phyloP scores from a whole-genome alignment of 2,329 filamentous ascomycete genomes.

The Pseudogymnoascus sp. region DNA sequence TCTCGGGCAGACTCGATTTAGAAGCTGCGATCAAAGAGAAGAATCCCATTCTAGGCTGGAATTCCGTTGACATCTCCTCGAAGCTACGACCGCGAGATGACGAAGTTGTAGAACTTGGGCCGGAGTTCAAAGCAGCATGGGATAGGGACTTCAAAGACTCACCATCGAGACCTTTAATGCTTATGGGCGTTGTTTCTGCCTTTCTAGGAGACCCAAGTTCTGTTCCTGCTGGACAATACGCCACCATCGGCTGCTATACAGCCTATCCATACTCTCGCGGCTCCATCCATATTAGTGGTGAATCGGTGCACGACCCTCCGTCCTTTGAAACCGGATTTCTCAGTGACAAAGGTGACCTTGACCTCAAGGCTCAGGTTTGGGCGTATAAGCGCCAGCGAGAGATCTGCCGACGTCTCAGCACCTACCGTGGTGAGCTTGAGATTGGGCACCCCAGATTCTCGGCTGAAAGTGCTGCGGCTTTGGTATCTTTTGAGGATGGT shows the following conservation, averaged over 20 bases:
- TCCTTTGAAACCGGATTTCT: slow-evolving; percentile 50
- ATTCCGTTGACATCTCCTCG: slow-evolving; percentile 44
- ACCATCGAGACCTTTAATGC: slow-evolving; percentile 33
- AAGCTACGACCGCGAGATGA: slow-evolving; percentile 49
- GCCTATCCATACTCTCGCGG: slow-evolving; percentile 55
- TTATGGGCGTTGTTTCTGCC: slow-evolving; percentile 42
- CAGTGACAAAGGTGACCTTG: slow-evolving; percentile 37
- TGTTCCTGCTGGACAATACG: slow-evolving; percentile 39
- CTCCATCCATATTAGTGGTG: slow-evolving; percentile 47
- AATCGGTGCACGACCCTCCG: slow-evolving; percentile 33
- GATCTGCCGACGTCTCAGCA: slow-evolving; percentile 45
- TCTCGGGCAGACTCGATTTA: slow-evolving; percentile 39
- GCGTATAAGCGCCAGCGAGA: slow-evolving; percentile 58
- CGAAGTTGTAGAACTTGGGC: slow-evolving; percentile 44
- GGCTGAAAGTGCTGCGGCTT: slow-evolving; percentile 32
- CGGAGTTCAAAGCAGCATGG: slow-evolving; percentile 45
- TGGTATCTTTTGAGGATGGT: slow-evolving; percentile 24
- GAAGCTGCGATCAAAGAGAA: slow-evolving; percentile 37
- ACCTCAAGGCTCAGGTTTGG: slow-evolving; percentile 52
- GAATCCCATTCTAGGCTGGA: slow-evolving; percentile 47
- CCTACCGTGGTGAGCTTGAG: slow-evolving; percentile 40
- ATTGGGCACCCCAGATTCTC: slow-evolving; percentile 38
- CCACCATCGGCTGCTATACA: slow-evolving; percentile 44
- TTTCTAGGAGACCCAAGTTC: slow-evolving; percentile 36
- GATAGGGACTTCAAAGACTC: slow-evolving; percentile 41